These are phyloP conservation scores for Selaginella tamariscina DNA, from an alignment of 75 land plant species.

Conservation along the genomic window DNA sequence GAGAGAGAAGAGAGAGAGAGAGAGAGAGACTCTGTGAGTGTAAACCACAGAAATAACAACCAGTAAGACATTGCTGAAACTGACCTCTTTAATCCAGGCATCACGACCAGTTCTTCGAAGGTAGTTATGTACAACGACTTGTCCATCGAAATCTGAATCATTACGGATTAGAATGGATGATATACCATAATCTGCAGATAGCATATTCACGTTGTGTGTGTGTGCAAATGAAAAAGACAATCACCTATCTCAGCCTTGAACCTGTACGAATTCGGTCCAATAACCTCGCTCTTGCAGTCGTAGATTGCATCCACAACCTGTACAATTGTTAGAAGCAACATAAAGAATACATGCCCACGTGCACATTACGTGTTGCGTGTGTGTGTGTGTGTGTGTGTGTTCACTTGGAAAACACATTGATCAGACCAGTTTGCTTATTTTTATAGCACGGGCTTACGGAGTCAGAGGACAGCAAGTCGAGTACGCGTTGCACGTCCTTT, in stretches of 20 bases:
- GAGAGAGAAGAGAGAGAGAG: not conserved
- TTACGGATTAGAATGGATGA: too few species aligned
- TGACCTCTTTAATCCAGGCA: slow-evolving; percentile 77
- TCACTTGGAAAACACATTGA: too few species aligned
- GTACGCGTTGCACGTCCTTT: slow-evolving; percentile 61
- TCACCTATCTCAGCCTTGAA: slow-evolving; percentile 98
- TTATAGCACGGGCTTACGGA: slow-evolving; percentile 31
- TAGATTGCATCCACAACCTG: slow-evolving; percentile 90
- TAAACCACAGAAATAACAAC: too few species aligned
- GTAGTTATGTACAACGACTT: slow-evolving; percentile 81
- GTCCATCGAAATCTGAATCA: slow-evolving; percentile 86
- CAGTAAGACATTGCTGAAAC: too few species aligned
- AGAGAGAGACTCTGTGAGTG: too few species aligned
- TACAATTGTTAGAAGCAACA: not conserved
- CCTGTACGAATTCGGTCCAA: slow-evolving; percentile 89
- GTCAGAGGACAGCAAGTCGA: slow-evolving; percentile 48
- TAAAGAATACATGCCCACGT: too few species aligned
- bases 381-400: too few species aligned
- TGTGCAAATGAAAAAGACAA: not conserved
- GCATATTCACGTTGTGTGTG: not conserved
- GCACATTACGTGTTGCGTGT: too few species aligned
- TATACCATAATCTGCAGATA: too few species aligned
- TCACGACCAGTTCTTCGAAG: slow-evolving; percentile 66
- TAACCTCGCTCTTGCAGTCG: slow-evolving; percentile 99
- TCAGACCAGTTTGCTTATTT: not conserved